phyloP scores from a whole-genome alignment of 2,329 filamentous ascomycete genomes.

The Colletotrichum chrysophilum region DNA sequence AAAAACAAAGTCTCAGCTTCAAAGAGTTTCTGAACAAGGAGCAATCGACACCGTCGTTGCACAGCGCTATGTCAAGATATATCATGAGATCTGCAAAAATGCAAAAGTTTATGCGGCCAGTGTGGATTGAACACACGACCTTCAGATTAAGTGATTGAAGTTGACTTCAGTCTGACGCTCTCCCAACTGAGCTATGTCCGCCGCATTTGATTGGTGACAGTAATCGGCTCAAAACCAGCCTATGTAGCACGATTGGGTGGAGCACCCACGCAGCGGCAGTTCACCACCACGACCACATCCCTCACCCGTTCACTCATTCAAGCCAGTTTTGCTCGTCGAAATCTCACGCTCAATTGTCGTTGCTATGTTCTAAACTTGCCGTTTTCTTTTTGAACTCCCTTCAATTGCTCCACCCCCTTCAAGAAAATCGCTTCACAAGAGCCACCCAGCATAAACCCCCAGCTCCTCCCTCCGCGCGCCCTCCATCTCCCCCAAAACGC shows the following conservation, averaged over 20 bases:
- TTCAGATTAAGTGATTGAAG: constrained; percentile 22
- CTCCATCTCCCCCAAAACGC: constrained; percentile 75
- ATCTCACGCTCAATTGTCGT: neutral
- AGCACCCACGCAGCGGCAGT: neutral
- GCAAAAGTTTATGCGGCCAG: constrained; percentile 4
- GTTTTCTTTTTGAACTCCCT: neutral
- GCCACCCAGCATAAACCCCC: constrained; percentile 49
- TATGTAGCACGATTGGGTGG: rapidly evolving
- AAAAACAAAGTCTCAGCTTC: no score
- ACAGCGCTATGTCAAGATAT: neutral
- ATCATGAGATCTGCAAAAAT: neutral
- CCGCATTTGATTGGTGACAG: neutral
- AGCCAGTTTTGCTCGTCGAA: neutral
- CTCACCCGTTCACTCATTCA: neutral
- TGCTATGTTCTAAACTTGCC: neutral
- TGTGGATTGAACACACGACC: constrained; percentile 22
- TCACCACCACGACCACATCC: no score
- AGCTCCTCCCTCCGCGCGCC: constrained; percentile 59
- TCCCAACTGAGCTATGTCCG: constrained; percentile 22
- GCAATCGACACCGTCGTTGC: no score
- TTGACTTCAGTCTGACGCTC: constrained; percentile 21
- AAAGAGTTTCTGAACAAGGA: no score
- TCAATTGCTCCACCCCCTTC: neutral
- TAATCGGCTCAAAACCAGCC: no score
- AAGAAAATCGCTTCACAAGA: constrained; percentile 24